Conservation (phyloP, 2,329 filamentous ascomycete genomes). For the Apiospora sp. region DNA sequence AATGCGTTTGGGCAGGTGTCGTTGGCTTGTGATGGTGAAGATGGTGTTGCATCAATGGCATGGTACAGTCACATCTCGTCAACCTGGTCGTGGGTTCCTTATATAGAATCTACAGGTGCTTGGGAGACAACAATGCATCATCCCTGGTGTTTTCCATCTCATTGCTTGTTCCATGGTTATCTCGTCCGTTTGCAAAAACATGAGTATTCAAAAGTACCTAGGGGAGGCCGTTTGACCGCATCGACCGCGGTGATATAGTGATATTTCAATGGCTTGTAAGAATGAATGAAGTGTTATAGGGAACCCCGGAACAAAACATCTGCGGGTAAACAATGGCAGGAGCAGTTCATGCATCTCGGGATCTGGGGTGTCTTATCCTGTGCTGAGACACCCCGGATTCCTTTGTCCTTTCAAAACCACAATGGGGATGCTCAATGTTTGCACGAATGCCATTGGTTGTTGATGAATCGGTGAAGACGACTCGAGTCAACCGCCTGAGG, state of each 20-base stretch:
- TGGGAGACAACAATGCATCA: neutral
- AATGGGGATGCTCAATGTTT: neutral
- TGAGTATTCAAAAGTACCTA: neutral
- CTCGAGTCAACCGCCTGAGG: constrained; percentile 2
- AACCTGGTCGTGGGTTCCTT: neutral
- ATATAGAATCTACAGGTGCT: neutral
- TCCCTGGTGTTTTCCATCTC: neutral
- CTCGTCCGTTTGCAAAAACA: neutral
- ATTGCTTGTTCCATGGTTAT: neutral
- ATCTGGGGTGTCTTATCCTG: no score
- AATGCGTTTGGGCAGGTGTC: neutral
- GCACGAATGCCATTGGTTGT: neutral
- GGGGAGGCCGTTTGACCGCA: neutral
- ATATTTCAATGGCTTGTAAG: neutral
- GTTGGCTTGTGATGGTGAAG: neutral
- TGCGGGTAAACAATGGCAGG: neutral
- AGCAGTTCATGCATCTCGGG: neutral
- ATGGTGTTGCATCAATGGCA: neutral
- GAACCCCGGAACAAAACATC: neutral
- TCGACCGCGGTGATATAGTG: neutral
- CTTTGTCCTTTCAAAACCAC: neutral
- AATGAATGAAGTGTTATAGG: neutral
- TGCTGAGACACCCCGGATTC: neutral
- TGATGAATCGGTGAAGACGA: neutral
- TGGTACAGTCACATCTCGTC: no score